These are phyloP conservation scores for Inosperma sp. DNA, from an alignment of 768 basidiomycete genomes.

Conservation along the genomic window DNA sequence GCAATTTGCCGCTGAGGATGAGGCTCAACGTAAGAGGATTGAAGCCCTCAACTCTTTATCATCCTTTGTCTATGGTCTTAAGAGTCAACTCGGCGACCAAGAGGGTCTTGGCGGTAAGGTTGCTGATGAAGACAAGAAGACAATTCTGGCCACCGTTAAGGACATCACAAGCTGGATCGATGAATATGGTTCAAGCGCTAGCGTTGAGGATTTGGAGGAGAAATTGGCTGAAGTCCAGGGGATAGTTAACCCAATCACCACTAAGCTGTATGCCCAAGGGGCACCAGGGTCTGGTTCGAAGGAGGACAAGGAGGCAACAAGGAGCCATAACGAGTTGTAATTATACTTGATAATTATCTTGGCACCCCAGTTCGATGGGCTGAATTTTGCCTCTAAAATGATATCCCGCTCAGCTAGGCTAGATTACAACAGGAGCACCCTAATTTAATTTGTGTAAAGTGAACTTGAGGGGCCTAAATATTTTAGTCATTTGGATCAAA, in stretches of 20 bases:
- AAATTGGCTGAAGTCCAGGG: constrained; percentile 77
- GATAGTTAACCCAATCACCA: constrained; percentile 78
- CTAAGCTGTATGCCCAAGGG: constrained; percentile 62
- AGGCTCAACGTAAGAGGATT: constrained; percentile 16
- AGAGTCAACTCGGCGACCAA: constrained; percentile 79
- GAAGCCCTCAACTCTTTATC: constrained; percentile 31
- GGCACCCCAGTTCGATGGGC: too few species aligned
- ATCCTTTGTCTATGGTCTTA: constrained; percentile 79
- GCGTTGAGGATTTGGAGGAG: constrained; percentile 87
- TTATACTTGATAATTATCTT: too few species aligned
- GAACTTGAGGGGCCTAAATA: too few species aligned
- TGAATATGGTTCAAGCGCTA: constrained; percentile 67
- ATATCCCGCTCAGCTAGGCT: too few species aligned
- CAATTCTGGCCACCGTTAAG: constrained; percentile 73
- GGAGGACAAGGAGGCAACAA: too few species aligned
- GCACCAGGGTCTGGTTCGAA: too few species aligned
- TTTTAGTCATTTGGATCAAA: too few species aligned
- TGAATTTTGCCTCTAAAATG: too few species aligned
- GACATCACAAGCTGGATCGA: constrained; percentile 92
- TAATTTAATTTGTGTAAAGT: too few species aligned
- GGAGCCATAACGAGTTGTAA: too few species aligned
- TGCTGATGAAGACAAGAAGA: constrained; percentile 76
- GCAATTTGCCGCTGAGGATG: constrained; percentile 33
- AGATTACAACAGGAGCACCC: too few species aligned
- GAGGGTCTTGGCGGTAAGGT: constrained; percentile 90